Percentiles rank a stretch among this genome's conserved stretches.
Conservation (phyloP, 345 rosid species). For the Nasturtium officinale region DNA sequence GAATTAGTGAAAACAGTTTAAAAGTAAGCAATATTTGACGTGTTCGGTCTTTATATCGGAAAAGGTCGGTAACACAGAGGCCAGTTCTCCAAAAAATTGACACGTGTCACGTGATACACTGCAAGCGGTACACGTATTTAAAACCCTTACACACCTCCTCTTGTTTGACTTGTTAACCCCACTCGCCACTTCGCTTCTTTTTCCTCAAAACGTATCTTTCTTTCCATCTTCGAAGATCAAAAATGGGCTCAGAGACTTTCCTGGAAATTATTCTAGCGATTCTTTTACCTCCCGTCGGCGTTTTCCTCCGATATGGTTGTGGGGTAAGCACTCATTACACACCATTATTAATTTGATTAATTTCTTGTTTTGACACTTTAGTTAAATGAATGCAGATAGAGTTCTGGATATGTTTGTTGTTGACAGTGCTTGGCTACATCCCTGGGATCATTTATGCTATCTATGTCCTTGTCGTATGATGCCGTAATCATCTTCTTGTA, state of each 20-base stretch:
- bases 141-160: not conserved
- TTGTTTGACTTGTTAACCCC: constrained; percentile 1
- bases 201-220: not conserved
- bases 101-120: constrained; percentile 25
- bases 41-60: constrained; percentile 20
- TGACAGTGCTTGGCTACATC: constrained; percentile 73
- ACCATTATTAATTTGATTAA: not conserved
- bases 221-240: constrained; percentile 1
- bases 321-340: constrained; percentile 54
- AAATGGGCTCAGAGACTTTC: constrained; percentile 83
- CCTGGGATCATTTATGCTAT: constrained; percentile 91
- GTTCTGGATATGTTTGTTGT: constrained; percentile 84
- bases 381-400: constrained; percentile 65
- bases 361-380: not conserved
- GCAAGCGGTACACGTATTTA: constrained; percentile 6
- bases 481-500: constrained; percentile 26
- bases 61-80: not conserved
- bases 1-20: constrained; percentile 11
- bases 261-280: constrained; percentile 83
- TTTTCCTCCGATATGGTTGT: constrained; percentile 90
- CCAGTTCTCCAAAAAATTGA: constrained; percentile 1
- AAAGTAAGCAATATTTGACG: constrained; percentile 21
- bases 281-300: constrained; percentile 87
- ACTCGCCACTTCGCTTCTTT: constrained; percentile 14
- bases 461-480: constrained; percentile 71